These are phyloP conservation scores for Symbiodinium pilosum DNA, from an alignment of 73 alveolate species.

Conservation along the genomic window DNA sequence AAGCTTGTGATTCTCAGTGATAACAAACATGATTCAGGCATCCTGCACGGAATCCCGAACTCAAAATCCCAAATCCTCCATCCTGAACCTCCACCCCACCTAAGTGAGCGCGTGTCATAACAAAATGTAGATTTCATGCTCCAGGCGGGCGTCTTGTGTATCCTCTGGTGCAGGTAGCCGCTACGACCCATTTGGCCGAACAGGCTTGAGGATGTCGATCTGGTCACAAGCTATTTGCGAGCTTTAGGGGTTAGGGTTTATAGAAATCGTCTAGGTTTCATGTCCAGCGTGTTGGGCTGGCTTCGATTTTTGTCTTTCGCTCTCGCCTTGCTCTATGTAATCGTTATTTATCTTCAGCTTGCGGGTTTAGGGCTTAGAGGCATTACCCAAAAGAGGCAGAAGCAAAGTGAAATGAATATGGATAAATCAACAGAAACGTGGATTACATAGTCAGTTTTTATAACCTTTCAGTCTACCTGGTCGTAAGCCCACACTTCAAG, in stretches of 20 bases:
- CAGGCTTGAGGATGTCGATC: not conserved
- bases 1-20: no score
- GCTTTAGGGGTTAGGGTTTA: not conserved
- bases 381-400: no score
- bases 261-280: not conserved
- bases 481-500: no score
- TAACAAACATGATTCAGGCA: not conserved
- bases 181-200: constrained; percentile 10
- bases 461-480: no score
- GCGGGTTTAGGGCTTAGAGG: not conserved
- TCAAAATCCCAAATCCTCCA: not conserved
- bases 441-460: no score
- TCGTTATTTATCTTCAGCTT: not conserved
- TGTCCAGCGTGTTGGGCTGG: not conserved
- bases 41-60: not conserved
- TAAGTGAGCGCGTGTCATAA: not conserved
- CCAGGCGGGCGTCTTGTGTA: not conserved
- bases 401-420: no score
- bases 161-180: constrained; percentile 4
- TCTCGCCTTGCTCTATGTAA: no score
- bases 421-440: no score
- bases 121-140: not conserved
- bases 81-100: not conserved
- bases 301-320: not conserved
- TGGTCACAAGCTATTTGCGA: no score